Evolutionary conservation across 768 basidiomycete genomes (phyloP).

Genomic region (Rhodosporidiobolus sp.): DNA sequence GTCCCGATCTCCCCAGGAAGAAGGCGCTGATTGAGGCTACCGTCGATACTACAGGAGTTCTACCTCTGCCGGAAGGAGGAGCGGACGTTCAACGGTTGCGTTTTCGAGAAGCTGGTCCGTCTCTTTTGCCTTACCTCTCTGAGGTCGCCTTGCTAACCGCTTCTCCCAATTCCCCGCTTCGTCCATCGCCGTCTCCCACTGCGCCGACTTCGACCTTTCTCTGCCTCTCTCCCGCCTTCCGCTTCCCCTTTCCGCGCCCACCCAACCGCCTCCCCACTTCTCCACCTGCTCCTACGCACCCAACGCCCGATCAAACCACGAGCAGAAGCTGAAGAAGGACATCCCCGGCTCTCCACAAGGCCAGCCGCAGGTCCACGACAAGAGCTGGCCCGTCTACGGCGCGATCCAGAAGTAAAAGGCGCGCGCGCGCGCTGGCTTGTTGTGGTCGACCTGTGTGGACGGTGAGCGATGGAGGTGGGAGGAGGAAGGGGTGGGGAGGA

Average conservation of each 20-base stretch:
- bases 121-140: neutral
- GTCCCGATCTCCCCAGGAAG: neutral
- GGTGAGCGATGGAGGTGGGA: neutral
- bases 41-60: slow-evolving; percentile 72
- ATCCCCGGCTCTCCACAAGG: slow-evolving; percentile 85
- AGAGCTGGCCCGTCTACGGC: slow-evolving; percentile 71
- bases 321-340: slow-evolving; percentile 79
- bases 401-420: slow-evolving; percentile 82
- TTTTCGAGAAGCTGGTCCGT: slow-evolving; percentile 84
- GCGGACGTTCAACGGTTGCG: slow-evolving; percentile 81
- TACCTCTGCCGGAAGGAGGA: slow-evolving; percentile 85
- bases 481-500: neutral
- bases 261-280: neutral
- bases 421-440: neutral
- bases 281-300: neutral
- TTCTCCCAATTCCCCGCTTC: no score
- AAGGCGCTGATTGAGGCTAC: neutral
- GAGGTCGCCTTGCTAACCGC: no score
- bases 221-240: neutral
- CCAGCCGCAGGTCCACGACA: slow-evolving; percentile 80
- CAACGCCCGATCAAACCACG: neutral
- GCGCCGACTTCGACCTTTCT: neutral
- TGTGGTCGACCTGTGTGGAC: neutral
- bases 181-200: neutral
- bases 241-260: neutral